These are phyloP conservation scores for Lentinus tigrinus DNA, from an alignment of 768 basidiomycete genomes.

Conservation along the genomic window DNA sequence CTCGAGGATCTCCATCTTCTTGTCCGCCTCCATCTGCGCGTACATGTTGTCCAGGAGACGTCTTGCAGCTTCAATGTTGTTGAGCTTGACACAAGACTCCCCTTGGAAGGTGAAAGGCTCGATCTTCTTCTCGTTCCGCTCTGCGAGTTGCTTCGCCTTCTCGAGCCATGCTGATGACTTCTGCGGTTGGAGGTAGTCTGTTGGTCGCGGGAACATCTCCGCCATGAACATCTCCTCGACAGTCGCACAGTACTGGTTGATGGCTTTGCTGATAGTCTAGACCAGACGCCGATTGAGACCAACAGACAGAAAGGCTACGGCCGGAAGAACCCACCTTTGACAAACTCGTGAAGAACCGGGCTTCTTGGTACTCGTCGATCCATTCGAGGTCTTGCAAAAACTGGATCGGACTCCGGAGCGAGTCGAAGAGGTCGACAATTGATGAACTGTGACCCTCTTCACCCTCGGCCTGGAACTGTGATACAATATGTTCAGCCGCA, in stretches of 20 bases:
- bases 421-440: conserved; percentile 94
- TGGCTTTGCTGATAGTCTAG: conserved; percentile 86
- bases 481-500: not conserved
- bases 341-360: conserved; percentile 84
- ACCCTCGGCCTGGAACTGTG: conserved; percentile 76
- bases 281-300: not conserved
- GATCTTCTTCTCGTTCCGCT: conserved; percentile 83
- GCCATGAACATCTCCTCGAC: conserved; percentile 88
- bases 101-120: conserved; percentile 94
- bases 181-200: conserved; percentile 77
- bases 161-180: conserved; percentile 89
- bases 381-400: conserved; percentile 90
- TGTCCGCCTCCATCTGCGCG: conserved; percentile 86
- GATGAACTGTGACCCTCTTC: conserved; percentile 90
- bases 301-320: not conserved
- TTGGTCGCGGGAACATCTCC: conserved; percentile 91
- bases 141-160: conserved; percentile 75
- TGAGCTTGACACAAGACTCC: conserved; percentile 94
- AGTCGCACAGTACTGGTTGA: conserved; percentile 87
- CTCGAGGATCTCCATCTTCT: conserved; percentile 64
- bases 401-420: conserved; percentile 83
- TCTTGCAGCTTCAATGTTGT: conserved; percentile 93
- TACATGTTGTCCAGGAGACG: conserved; percentile 93
- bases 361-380: conserved; percentile 87
- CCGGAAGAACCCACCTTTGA: conserved; percentile 62